Evolutionary conservation across 2,329 filamentous ascomycete genomes (phyloP).

Genomic region (Elsinoe ampelina): DNA sequence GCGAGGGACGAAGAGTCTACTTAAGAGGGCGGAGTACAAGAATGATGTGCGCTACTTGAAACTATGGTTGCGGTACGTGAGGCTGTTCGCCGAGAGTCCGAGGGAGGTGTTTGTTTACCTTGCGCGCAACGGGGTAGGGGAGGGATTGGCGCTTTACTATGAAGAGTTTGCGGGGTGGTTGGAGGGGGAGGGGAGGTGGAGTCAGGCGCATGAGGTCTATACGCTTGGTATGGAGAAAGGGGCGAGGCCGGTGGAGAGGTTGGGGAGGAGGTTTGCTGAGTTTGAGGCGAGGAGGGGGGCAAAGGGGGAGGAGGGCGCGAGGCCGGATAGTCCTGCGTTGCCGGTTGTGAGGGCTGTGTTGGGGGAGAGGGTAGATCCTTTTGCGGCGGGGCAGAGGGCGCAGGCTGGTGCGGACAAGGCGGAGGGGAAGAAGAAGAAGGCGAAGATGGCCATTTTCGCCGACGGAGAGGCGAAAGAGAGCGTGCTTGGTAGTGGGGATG

Average conservation of each 20-base stretch:
- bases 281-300: conserved; percentile 67
- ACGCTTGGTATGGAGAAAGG: conserved; percentile 80
- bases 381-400: conserved; percentile 52
- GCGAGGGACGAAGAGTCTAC: conserved; percentile 82
- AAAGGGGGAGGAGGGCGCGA: conserved; percentile 50
- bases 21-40: conserved; percentile 77
- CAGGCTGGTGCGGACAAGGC: conserved; percentile 48
- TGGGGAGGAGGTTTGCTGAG: conserved; percentile 83
- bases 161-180: conserved; percentile 95
- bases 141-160: conserved; percentile 82
- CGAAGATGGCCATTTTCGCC: conserved; percentile 87
- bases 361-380: conserved; percentile 78
- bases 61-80: conserved; percentile 89
- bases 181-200: conserved; percentile 73
- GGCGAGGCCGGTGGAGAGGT: conserved; percentile 68
- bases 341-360: conserved; percentile 75
- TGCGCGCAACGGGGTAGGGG: conserved; percentile 78
- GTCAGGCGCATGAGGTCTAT: conserved; percentile 90
- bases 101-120: conserved; percentile 89
- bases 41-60: conserved; percentile 92
- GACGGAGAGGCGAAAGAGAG: conserved; percentile 47
- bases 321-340: conserved; percentile 74
- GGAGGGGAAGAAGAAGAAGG: conserved; percentile 53
- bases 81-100: conserved; percentile 84
- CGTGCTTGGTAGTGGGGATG: conserved; percentile 29